A percentile compares a stretch with the other conserved stretches of the same genome.
Evolutionary conservation across 768 basidiomycete species (phyloP).

Genomic region (Chalciporus piperatus): DNA sequence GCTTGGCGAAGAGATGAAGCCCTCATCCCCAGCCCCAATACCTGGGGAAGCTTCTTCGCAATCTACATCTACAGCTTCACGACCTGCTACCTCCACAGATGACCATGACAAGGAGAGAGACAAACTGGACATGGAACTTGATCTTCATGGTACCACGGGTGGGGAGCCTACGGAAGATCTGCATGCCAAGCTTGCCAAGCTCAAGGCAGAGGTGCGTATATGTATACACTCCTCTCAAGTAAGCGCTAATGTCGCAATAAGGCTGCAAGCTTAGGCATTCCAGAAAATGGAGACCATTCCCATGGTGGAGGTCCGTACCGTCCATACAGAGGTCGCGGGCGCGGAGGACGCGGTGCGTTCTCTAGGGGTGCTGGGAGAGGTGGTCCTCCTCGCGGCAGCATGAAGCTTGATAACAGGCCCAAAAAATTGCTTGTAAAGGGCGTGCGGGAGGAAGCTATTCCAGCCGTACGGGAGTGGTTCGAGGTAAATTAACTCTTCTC

Average conservation of each 20-base stretch:
- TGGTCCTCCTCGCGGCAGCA: constrained; percentile 63
- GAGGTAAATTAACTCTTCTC: constrained; percentile 46
- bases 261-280: constrained; percentile 75
- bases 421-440: constrained; percentile 77
- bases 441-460: constrained; percentile 49
- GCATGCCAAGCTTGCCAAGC: constrained; percentile 69
- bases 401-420: constrained; percentile 90
- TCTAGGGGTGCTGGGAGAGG: constrained; percentile 64
- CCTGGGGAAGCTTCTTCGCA: constrained; percentile 30
- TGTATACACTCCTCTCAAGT: not conserved
- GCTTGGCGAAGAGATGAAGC: constrained; percentile 76
- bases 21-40: constrained; percentile 27
- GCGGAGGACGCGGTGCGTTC: constrained; percentile 56
- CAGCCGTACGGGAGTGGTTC: constrained; percentile 78
- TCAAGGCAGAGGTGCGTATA: constrained; percentile 71
- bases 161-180: constrained; percentile 64
- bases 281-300: constrained; percentile 43
- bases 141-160: constrained; percentile 46
- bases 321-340: constrained; percentile 65
- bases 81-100: constrained; percentile 25
- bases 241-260: constrained; percentile 26
- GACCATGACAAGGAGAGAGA: constrained; percentile 60
- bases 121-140: constrained; percentile 80
- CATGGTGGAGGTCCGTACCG: constrained; percentile 45
- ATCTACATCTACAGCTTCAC: constrained; percentile 22